Evolutionary conservation across 176 grass and related monocot species (phyloP), one percentile per base, ranked within the genome.

Genomic region (Puccinellia tenuiflora): DNA sequence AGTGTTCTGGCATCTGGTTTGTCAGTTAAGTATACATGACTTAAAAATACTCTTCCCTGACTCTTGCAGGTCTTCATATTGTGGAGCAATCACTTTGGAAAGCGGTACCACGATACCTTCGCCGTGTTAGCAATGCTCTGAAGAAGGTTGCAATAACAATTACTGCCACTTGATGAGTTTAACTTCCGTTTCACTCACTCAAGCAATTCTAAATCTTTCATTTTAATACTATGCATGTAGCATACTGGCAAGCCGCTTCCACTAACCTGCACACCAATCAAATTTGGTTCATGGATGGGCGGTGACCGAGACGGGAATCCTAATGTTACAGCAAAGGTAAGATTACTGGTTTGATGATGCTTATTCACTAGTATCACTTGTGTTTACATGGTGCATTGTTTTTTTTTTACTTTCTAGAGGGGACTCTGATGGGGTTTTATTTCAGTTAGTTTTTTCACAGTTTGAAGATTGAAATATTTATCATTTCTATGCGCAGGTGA

Each of bases 31-130:
- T 75, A 57, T 20, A 16, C 38, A 75, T 80, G 15, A 63, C 25
- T 61, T 16, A 4, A 74, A 60, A 20, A 65, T 75, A 17, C 56
- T 86, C n/a, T 57, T 34, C 38, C 76, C 16, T n/a, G 17, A 22
- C 29, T 56, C 69, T 30, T 65, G 33, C 81, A 97, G 96, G 96
- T 28, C 87, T 98, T 30, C 88, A 95, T 80, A 98, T 98, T 83
- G 96, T 98, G 78, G 96, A 98, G 46, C 92, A 98, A 87, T 98
- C 96, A 29, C 92, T 98, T n/a, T 98, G 92, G 96, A 93, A 88
- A 93, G 92, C 96, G 5, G 43, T 98, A 30, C 92, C 96, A 20
- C 92, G 92, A 62, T 98, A 98, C 84, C 87, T 98, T 80, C 96
- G 92, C 18, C 96, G 96, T 81, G 96, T 95, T 79, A 98, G 90